A percentile compares a stretch with the other conserved stretches of the same genome.
Conservation (phyloP, 306 rosid genomes). For the Fragaria nilgerrensis region DNA sequence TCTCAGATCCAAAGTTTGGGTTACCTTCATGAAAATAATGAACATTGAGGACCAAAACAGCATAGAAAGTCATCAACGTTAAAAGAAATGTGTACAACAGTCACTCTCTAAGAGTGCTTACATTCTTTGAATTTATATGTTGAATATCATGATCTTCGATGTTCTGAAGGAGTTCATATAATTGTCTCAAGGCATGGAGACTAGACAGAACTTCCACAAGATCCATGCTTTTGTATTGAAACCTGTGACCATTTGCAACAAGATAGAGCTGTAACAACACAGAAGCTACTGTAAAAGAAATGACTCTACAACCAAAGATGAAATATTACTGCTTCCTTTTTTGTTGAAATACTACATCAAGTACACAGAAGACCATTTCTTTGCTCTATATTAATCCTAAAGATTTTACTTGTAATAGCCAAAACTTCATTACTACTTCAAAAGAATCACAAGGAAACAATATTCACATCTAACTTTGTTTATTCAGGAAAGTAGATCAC, state of each 20-base stretch:
- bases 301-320: not conserved
- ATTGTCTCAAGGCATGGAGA: slow-evolving; percentile 28
- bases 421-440: not conserved
- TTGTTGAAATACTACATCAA: not conserved
- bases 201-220: slow-evolving; percentile 10
- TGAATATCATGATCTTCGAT: not conserved
- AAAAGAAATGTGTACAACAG: not conserved
- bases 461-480: not conserved
- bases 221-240: slow-evolving; percentile 11
- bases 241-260: not conserved
- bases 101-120: slow-evolving; percentile 14
- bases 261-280: not conserved
- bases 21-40: slow-evolving; percentile 9
- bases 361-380: not conserved
- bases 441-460: not conserved
- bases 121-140: slow-evolving; percentile 14
- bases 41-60: not conserved
- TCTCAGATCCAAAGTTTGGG: slow-evolving; percentile 35
- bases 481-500: not conserved
- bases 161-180: slow-evolving; percentile 19
- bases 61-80: not conserved
- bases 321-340: not conserved
- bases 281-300: not conserved
- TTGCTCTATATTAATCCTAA: not conserved
- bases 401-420: not conserved